Conservation (phyloP, 345 rosid species). For the Gossypium turneri region DNA sequence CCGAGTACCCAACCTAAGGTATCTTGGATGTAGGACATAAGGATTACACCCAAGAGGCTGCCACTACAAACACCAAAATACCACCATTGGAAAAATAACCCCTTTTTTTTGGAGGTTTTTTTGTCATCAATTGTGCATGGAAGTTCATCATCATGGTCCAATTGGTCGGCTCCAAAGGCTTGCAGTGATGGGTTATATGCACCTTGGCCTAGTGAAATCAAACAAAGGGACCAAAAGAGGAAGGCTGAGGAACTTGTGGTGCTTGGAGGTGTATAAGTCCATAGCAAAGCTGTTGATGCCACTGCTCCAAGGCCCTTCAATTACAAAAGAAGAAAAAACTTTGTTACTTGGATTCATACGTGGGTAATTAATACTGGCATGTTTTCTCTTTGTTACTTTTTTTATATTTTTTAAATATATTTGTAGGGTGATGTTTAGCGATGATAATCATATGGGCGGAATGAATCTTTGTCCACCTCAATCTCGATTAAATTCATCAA, state of each 20-base stretch:
- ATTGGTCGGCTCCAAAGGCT: slow-evolving; percentile 92
- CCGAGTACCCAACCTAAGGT: slow-evolving; percentile 90
- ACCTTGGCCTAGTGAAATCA: slow-evolving; percentile 79
- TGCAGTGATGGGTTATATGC: slow-evolving; percentile 86
- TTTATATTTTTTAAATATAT: no score
- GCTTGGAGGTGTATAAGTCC: slow-evolving; percentile 41
- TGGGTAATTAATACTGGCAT: no score
- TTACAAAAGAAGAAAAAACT: not conserved
- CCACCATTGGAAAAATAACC: slow-evolving; percentile 83
- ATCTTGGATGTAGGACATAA: slow-evolving; percentile 87
- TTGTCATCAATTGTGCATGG: slow-evolving; percentile 37
- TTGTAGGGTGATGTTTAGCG: no score
- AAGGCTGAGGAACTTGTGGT: slow-evolving; percentile 39
- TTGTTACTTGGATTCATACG: no score
- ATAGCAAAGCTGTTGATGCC: slow-evolving; percentile 67
- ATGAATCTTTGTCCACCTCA: no score
- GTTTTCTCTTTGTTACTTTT: no score
- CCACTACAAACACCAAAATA: slow-evolving; percentile 86
- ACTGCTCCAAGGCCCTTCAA: slow-evolving; percentile 77
- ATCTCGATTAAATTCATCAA: no score
- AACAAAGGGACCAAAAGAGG: slow-evolving; percentile 66
- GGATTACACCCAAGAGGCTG: slow-evolving; percentile 77
- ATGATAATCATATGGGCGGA: no score
- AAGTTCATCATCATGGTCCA: slow-evolving; percentile 38
- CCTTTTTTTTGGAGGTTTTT: slow-evolving; percentile 41